phyloP scores from a whole-genome alignment of 164 flowering plant species.

The Amborella trichopoda region DNA sequence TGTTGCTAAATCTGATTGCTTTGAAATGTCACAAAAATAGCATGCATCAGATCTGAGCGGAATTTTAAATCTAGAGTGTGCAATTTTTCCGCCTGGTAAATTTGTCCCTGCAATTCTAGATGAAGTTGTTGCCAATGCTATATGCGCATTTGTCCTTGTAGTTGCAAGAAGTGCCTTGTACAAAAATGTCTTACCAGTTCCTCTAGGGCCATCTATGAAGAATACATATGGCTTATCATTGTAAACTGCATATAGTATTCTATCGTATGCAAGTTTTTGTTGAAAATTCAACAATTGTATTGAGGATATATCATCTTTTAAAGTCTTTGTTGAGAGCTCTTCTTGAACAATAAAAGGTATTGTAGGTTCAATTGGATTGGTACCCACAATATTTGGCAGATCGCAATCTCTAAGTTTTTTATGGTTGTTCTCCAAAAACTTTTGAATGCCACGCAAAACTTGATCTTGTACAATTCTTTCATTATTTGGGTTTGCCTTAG shows the following conservation, averaged over 20 bases:
- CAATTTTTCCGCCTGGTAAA: conserved; percentile 12
- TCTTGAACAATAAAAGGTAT: too few species aligned
- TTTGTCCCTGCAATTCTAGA: conserved; percentile 10
- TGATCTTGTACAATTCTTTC: neutral
- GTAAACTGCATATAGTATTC: too few species aligned
- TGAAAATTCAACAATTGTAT: neutral
- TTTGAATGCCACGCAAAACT: neutral
- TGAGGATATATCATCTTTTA: neutral
- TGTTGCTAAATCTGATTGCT: conserved; percentile 1
- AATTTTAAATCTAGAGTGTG: conserved; percentile 19
- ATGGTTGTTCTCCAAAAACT: neutral
- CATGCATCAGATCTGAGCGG: neutral
- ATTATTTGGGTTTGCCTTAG: neutral
- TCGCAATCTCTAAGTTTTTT: neutral
- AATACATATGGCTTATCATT: neutral
- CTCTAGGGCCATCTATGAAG: conserved; percentile 16
- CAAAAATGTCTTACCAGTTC: conserved; percentile 12
- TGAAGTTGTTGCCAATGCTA: conserved; percentile 8
- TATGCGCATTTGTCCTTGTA: conserved; percentile 1
- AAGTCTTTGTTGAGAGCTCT: neutral
- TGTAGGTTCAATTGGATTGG: neutral
- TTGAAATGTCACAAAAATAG: neutral
- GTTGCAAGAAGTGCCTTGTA: conserved; percentile 9
- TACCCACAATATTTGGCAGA: neutral
- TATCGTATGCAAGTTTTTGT: neutral